These are phyloP conservation scores for Claviceps fusiformis DNA, from an alignment of 2,329 filamentous ascomycete genomes.

Conservation along the genomic window DNA sequence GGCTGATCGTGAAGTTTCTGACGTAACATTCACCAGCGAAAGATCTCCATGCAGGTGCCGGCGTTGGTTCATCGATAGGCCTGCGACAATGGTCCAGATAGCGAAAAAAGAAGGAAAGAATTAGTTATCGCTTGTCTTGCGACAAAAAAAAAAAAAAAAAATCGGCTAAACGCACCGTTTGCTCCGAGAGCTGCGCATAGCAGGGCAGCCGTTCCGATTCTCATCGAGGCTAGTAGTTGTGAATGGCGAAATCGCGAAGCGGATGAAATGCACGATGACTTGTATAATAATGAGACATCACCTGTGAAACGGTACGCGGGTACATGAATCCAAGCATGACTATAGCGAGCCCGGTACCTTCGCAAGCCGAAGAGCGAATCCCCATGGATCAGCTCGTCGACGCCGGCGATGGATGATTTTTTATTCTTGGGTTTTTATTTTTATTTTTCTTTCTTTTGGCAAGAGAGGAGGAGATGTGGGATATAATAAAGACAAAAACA, in stretches of 20 bases:
- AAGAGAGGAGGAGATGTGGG: background rate
- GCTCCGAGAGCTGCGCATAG: slow-evolving; percentile 8
- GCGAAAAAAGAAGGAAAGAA: too few relatives aligned
- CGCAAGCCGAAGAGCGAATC: background rate
- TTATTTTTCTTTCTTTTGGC: too few relatives aligned
- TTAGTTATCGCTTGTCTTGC: background rate
- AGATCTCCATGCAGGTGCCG: background rate
- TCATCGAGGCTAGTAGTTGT: slow-evolving; percentile 8
- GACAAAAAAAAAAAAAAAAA: too few relatives aligned
- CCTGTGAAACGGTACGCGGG: slow-evolving; percentile 1
- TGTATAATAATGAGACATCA: slow-evolving; percentile 1
- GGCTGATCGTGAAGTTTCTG: background rate
- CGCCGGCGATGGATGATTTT: too few relatives aligned
- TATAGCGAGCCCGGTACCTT: background rate
- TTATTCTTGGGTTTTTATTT: too few relatives aligned
- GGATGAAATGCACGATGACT: background rate
- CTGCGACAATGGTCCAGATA: background rate
- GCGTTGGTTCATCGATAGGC: background rate
- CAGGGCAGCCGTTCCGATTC: slow-evolving; percentile 6
- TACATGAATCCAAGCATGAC: slow-evolving; percentile 2
- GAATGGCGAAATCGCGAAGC: background rate
- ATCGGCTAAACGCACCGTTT: slow-evolving; percentile 1
- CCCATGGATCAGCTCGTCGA: background rate
- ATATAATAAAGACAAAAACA: background rate
- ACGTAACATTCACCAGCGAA: background rate